Conservation (phyloP, 352 stramenopile genomes). For the Pythium monospermum region DNA sequence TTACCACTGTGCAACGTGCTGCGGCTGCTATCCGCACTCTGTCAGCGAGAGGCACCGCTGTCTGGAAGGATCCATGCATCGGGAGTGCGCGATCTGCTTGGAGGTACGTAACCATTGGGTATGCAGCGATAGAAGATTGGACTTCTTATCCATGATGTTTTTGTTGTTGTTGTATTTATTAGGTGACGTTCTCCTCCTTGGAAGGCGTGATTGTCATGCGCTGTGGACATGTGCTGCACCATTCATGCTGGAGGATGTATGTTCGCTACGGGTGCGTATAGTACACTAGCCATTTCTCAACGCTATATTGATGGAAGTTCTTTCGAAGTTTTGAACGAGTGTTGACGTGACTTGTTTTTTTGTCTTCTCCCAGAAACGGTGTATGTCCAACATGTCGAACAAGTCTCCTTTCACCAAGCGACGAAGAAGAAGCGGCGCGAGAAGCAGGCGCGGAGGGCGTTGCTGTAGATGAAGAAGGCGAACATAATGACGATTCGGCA, state of each 20-base stretch:
- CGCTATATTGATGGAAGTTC: not conserved
- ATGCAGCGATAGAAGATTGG: not conserved
- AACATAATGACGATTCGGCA: conserved; percentile 16
- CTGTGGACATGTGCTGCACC: conserved; percentile 74
- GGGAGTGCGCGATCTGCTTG: conserved; percentile 77
- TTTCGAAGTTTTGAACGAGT: too few relatives aligned
- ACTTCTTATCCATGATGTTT: not conserved
- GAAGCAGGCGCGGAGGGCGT: not conserved
- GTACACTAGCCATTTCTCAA: too few relatives aligned
- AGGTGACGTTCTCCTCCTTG: conserved; percentile 73
- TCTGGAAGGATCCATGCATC: conserved; percentile 75
- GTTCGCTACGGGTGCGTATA: conserved; percentile 60
- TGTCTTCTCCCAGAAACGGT: conserved; percentile 29
- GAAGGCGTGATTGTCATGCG: conserved; percentile 64
- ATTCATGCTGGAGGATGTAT: conserved; percentile 59
- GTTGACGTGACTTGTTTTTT: too few relatives aligned
- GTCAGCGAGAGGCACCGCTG: conserved; percentile 71
- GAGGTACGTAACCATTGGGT: conserved; percentile 28
- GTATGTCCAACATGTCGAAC: conserved; percentile 62
- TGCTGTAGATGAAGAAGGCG: conserved; percentile 1
- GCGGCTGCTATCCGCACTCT: conserved; percentile 71
- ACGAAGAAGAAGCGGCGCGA: not conserved
- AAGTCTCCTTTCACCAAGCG: conserved; percentile 38
- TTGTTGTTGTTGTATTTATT: not conserved
- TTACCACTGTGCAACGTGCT: conserved; percentile 76